Evolutionary conservation across 164 flowering plant genomes (phyloP).

Genomic region (Echeveria elegans): DNA sequence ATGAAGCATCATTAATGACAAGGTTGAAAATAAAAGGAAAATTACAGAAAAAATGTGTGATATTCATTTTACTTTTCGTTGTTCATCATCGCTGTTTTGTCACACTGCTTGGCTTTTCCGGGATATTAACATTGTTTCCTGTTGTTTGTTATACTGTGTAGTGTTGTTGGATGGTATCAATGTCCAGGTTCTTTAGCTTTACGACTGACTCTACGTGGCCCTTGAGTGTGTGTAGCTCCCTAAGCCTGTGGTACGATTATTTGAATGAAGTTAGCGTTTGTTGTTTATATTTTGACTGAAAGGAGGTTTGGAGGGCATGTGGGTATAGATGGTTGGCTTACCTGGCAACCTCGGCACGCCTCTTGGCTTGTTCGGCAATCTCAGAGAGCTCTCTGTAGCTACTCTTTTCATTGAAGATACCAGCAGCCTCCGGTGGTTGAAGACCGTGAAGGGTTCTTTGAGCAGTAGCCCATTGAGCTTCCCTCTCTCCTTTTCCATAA

Average conservation of each 20-base stretch:
- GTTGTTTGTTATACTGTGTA: slow-evolving; percentile 41
- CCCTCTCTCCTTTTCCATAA: slow-evolving; percentile 90
- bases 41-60: neutral
- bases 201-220: slow-evolving; percentile 78
- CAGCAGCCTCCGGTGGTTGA: slow-evolving; percentile 60
- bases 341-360: slow-evolving; percentile 96
- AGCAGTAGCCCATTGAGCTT: slow-evolving; percentile 98
- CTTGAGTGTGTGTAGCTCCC: slow-evolving; percentile 67
- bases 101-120: neutral
- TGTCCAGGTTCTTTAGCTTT: slow-evolving; percentile 66
- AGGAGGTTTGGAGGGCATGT: neutral
- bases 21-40: no score
- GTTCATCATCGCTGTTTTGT: neutral
- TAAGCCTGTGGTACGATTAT: slow-evolving; percentile 37
- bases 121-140: neutral
- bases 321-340: slow-evolving; percentile 18
- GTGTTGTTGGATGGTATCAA: slow-evolving; percentile 70
- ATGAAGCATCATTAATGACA: no score
- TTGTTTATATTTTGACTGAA: neutral
- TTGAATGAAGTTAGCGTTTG: neutral
- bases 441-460: slow-evolving; percentile 96
- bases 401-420: slow-evolving; percentile 68
- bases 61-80: neutral
- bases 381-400: slow-evolving; percentile 92
- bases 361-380: slow-evolving; percentile 97